Evolutionary conservation across 495 filamentous ascomycete species (phyloP), one percentile per base, ranked within the genome.

Genomic region (Aspergillus baeticus): DNA sequence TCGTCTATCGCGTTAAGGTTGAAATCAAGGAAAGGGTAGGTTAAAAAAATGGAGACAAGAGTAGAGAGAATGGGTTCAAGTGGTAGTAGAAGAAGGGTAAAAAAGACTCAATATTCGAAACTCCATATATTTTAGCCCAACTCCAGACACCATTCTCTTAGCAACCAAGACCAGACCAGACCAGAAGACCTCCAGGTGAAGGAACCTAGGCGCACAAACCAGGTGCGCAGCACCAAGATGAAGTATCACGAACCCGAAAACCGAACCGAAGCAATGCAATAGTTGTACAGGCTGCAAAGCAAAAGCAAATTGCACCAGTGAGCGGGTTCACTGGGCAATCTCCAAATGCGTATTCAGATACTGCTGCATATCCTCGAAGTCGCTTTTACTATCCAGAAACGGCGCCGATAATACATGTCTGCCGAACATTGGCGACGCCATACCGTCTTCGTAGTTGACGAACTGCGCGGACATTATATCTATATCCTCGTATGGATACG

Each of bases 291-390:
- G 17, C 13, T 48, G 26, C 26, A 29, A 29, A 29, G 26, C 26
- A 29, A 36, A 50, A 17, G 5, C 10, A 13, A 26, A 10, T 2
- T n/a, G n/a, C n/a, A 18, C 33, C n/a, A 50, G 31, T 23, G 15
- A 8, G 39, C 10, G 60, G 76, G 13, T 72, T 69, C 38, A 29
- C 8, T 29, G 8, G 26, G 26, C 69, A 26, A 78, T 76, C 57
- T 78, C 75, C 39, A 68, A 68, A 7, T 73, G 63, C 51, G 72
- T 77, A 56, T 77, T 77, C 17, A 77, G 54, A 52, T 70, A 77
- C 57, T 77, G 73, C 41, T 70, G 75, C 51, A 77, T 72, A 55
- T 75, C 74, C 22, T 77, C 74, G 51, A 71, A 75, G 48, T 76
- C 72, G 23, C 50, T 60, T 48, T 67, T 68, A 11, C 60, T 61